These are phyloP conservation scores for Leptographium lundbergii DNA, from an alignment of 2,329 filamentous ascomycete genomes.

Conservation along the genomic window DNA sequence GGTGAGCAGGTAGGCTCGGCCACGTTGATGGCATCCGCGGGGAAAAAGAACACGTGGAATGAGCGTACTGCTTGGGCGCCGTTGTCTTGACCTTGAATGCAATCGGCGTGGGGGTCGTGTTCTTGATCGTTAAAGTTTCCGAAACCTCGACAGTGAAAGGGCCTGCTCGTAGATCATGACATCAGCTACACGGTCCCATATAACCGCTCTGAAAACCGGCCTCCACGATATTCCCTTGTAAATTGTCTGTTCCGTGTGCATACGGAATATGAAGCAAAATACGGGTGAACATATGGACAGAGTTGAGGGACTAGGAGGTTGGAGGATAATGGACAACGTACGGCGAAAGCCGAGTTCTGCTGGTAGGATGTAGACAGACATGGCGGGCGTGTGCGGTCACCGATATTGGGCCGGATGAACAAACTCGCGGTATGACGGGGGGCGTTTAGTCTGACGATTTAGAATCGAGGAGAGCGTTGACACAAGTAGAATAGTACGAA, in stretches of 20 bases:
- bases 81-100: constrained; percentile 94
- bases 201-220: neutral
- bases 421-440: neutral
- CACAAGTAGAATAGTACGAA: neutral
- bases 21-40: neutral
- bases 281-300: neutral
- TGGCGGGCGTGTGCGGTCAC: constrained; percentile 30
- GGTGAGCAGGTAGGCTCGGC: constrained; percentile 11
- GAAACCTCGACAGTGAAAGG: constrained; percentile 55
- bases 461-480: neutral
- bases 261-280: neutral
- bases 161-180: constrained; percentile 27
- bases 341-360: constrained; percentile 86
- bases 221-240: neutral
- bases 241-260: neutral
- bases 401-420: neutral
- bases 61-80: constrained; percentile 86
- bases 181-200: neutral
- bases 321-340: constrained; percentile 36
- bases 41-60: neutral
- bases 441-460: neutral
- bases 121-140: constrained; percentile 52
- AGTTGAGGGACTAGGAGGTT: neutral
- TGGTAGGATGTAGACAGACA: constrained; percentile 93
- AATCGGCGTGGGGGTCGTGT: constrained; percentile 48